phyloP scores from a whole-genome alignment of 108 stramenopile species.

The Asterionellopsis glacialis region DNA sequence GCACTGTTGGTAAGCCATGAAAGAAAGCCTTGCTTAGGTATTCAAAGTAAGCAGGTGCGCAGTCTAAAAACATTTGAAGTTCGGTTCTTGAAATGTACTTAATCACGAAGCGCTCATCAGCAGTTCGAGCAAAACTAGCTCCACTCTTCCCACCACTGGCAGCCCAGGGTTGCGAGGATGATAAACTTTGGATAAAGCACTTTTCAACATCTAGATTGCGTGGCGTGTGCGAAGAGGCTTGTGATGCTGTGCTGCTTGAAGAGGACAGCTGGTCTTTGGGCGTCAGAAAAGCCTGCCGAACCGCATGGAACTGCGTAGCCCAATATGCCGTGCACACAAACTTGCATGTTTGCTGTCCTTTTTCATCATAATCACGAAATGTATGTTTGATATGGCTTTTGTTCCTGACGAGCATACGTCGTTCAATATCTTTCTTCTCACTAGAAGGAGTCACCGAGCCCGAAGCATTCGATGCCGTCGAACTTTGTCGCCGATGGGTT shows the following conservation, averaged over 20 bases:
- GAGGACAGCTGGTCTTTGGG: conserved; percentile 3
- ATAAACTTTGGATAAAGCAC: conserved; percentile 79
- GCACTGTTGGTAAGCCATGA: conserved; percentile 88
- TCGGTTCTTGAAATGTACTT: conserved; percentile 93
- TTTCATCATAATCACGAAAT: conserved; percentile 88
- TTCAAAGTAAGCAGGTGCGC: conserved; percentile 96
- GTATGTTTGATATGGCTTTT: conserved; percentile 92
- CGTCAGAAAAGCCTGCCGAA: conserved; percentile 82
- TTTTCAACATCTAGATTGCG: conserved; percentile 56
- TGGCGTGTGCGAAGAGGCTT: background rate
- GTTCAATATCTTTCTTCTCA: conserved; percentile 66
- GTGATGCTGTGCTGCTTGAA: background rate
- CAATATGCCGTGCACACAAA: conserved; percentile 94
- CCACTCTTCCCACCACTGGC: conserved; percentile 94
- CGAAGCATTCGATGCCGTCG: conserved; percentile 21
- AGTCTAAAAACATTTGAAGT: conserved; percentile 97
- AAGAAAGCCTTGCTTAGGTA: conserved; percentile 94
- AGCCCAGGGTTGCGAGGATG: conserved; percentile 79
- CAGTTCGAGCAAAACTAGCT: conserved; percentile 77
- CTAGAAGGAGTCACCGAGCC: background rate
- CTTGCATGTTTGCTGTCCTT: conserved; percentile 86
- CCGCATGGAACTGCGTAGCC: conserved; percentile 95
- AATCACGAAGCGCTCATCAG: conserved; percentile 90
- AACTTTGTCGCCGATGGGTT: conserved; percentile 5
- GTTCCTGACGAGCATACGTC: conserved; percentile 74